Percentiles rank a stretch among this genome's conserved stretches.
phyloP scores from a whole-genome alignment of 495 filamentous ascomycete species.

The Melanomma pulvis-pyrius region DNA sequence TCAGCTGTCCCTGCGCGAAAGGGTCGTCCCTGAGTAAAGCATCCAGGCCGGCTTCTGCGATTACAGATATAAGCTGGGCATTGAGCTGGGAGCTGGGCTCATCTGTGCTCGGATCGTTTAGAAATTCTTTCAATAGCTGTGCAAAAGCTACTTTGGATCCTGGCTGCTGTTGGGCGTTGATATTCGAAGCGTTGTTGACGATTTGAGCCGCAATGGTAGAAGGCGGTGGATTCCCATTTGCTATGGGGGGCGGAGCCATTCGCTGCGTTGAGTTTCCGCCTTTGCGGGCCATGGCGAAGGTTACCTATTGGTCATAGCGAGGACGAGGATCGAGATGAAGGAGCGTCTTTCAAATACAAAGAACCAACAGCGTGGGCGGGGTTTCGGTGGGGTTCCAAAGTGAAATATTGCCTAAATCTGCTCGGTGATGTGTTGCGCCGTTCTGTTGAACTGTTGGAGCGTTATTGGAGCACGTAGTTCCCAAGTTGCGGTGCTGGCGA shows the following conservation, averaged over 20 bases:
- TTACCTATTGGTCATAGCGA: constrained; percentile 23
- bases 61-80: constrained; percentile 79
- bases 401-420: neutral
- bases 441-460: neutral
- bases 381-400: neutral
- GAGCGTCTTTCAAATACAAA: neutral
- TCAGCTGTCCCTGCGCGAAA: constrained; percentile 58
- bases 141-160: constrained; percentile 60
- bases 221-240: constrained; percentile 44
- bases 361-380: neutral
- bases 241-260: neutral
- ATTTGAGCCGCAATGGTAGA: constrained; percentile 58
- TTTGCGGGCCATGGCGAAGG: constrained; percentile 34
- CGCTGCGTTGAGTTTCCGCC: constrained; percentile 33
- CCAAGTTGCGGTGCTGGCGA: neutral
- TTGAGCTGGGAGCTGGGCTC: constrained; percentile 70
- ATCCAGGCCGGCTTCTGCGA: constrained; percentile 78
- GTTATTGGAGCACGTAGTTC: neutral
- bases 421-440: too few species aligned
- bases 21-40: constrained; percentile 61
- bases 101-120: constrained; percentile 54
- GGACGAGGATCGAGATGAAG: neutral
- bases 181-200: constrained; percentile 51
- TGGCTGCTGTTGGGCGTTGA: constrained; percentile 46
- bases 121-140: constrained; percentile 66